Conservation (phyloP, 345 rosid genomes). For the Syzygium aromaticum region DNA sequence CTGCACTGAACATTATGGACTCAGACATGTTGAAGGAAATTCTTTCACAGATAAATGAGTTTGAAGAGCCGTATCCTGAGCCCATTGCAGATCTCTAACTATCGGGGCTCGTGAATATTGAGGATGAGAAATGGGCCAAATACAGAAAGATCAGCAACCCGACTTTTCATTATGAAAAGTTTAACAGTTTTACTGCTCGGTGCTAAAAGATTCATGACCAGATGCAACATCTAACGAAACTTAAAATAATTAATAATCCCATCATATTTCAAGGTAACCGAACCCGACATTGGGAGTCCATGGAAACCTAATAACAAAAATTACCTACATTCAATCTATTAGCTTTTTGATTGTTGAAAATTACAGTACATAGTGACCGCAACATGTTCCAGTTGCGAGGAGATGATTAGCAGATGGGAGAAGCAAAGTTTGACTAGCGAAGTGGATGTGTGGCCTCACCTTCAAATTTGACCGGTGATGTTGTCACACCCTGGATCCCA, state of each 20-base stretch:
- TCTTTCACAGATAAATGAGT: not conserved
- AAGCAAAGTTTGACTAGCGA: not conserved
- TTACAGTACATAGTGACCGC: not conserved
- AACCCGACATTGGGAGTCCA: no score
- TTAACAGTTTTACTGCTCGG: not conserved
- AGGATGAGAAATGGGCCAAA: not conserved
- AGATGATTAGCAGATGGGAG: not conserved
- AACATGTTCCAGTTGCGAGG: not conserved
- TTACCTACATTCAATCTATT: not conserved
- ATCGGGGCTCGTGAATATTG: not conserved
- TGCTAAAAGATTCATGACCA: not conserved
- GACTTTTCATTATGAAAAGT: not conserved
- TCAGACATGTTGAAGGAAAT: not conserved
- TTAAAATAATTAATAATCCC: not conserved
- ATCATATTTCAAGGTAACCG: not conserved
- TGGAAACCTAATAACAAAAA: not conserved
- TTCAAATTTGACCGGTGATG: not conserved
- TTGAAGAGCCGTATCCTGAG: not conserved
- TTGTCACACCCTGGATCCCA: no score
- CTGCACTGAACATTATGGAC: not conserved
- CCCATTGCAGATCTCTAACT: not conserved
- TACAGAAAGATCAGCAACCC: not conserved
- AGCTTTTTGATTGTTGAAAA: not conserved
- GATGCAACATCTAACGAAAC: not conserved
- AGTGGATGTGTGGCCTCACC: not conserved